phyloP scores from a whole-genome alignment of 2,329 filamentous ascomycete species.

The Leptodontidium sp. region DNA sequence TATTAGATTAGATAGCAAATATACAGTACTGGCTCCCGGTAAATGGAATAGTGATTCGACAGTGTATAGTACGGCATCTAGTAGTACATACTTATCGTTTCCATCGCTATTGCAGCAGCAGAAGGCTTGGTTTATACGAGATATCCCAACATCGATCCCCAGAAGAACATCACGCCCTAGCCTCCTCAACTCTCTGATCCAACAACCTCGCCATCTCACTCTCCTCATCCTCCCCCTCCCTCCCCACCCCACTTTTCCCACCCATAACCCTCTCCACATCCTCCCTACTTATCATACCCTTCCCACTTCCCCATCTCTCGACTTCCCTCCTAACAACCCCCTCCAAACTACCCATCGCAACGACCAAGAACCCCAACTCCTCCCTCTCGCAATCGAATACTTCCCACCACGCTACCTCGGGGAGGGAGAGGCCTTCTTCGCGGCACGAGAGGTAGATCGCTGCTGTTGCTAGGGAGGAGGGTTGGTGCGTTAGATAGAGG shows the following conservation, averaged over 20 bases:
- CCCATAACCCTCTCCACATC: conserved; percentile 40
- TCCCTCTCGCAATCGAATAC: conserved; percentile 96
- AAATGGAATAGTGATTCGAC: too few relatives aligned
- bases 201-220: conserved; percentile 43
- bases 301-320: conserved; percentile 37
- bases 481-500: conserved; percentile 92
- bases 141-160: too few relatives aligned
- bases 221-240: conserved; percentile 40
- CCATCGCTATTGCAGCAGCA: too few relatives aligned
- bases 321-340: conserved; percentile 53
- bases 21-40: too few relatives aligned
- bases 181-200: conserved; percentile 28
- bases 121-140: too few relatives aligned
- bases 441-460: conserved; percentile 90
- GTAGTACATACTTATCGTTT: too few relatives aligned
- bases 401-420: conserved; percentile 93
- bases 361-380: conserved; percentile 90
- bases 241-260: conserved; percentile 25
- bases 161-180: conserved; percentile 1
- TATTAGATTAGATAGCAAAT: too few relatives aligned
- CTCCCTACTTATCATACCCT: conserved; percentile 37
- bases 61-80: too few relatives aligned
- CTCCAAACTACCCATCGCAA: conserved; percentile 82
- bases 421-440: conserved; percentile 79
- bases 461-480: conserved; percentile 82